Base-by-base conservation (phyloP, 192 early-diverging fungal species). In the Gaertneriomyces semiglobifer region DNA sequence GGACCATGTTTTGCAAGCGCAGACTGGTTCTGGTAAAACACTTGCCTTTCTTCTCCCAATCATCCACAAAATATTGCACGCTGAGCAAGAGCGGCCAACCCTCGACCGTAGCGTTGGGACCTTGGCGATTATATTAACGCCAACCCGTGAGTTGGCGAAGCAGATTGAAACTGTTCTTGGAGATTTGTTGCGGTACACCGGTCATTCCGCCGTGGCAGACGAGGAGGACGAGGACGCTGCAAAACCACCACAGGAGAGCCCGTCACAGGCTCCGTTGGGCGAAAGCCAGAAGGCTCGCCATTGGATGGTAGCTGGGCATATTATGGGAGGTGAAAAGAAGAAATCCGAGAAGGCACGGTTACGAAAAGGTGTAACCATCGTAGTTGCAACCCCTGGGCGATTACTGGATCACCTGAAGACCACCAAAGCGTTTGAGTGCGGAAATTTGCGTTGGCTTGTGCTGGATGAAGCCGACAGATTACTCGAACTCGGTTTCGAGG, bases 1-100 rank as follows among this genome's bases (percentile, higher is more conserved):
- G 39, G 96, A 98, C 75, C 84, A 90, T 12, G 84, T 98, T 60
- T 84, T 99, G 47, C 93, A 96, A 72, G 92, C 95, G 12, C 90
- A 93, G 63, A 99, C 96, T 4, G 98, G 98, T 56, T 96, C 93
- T 5, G 98, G 98, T 62, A 99, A 99, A 72, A 99, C 98, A 0
- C 78, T 99, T 48, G 83, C 95, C 3, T 99, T 93, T 68, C 79
- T 98, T 25, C 76, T 97, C 44, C 98, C 98, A 12, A 94, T 99
- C 59, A 63, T 98, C 39, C 88, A 98, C 69, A 82, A 88, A 16
- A 63, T 99, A n/a, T 76, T 99, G 41, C 71, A 75, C 51, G 87
- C 92, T 11, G 81, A 87, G 25, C 69, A 75, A 12, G 60, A 77
- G 59, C 14, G 42, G 14, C 55, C 47, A 8, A 48, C 19, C n/a